Evolutionary conservation across 2,329 filamentous ascomycete species (phyloP).

Genomic region (Albifimbria verrucaria): DNA sequence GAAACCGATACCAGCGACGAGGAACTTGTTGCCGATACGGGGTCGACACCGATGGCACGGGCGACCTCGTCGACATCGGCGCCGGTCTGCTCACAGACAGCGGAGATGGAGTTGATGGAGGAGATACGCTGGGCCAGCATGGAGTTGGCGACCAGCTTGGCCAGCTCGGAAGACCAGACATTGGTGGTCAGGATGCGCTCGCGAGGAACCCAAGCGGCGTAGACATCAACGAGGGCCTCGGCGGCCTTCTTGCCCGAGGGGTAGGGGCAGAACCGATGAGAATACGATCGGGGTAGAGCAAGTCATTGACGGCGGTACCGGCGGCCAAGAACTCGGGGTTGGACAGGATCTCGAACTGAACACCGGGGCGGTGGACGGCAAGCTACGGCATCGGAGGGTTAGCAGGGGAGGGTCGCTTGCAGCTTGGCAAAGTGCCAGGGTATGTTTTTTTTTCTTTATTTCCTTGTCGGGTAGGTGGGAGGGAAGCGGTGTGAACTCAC

Average conservation of each 20-base stretch:
- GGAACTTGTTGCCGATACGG: slow-evolving; percentile 69
- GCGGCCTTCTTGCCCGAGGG: slow-evolving; percentile 59
- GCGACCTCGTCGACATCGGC: slow-evolving; percentile 74
- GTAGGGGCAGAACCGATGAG: slow-evolving; percentile 69
- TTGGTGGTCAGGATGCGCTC: slow-evolving; percentile 69
- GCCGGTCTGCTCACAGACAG: slow-evolving; percentile 72
- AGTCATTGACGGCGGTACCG: slow-evolving; percentile 69
- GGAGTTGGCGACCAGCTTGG: slow-evolving; percentile 76
- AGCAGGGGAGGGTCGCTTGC: too few relatives aligned
- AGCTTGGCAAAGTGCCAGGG: too few relatives aligned
- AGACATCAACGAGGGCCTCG: slow-evolving; percentile 60
- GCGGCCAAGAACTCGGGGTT: slow-evolving; percentile 82
- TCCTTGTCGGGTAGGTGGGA: neutral
- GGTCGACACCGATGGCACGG: slow-evolving; percentile 64
- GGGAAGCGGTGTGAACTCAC: slow-evolving; percentile 37
- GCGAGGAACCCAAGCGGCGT: slow-evolving; percentile 67
- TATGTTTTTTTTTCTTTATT: too few relatives aligned
- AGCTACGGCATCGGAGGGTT: slow-evolving; percentile 35
- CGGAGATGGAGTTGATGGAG: slow-evolving; percentile 78
- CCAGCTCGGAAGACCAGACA: slow-evolving; percentile 73
- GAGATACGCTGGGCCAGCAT: slow-evolving; percentile 78
- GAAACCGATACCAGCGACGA: slow-evolving; percentile 74
- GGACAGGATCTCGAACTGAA: slow-evolving; percentile 71
- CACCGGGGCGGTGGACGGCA: slow-evolving; percentile 55
- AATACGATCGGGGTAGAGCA: slow-evolving; percentile 69